phyloP scores from a whole-genome alignment of 2,329 filamentous ascomycete genomes.

The Neoascochyta sp. region DNA sequence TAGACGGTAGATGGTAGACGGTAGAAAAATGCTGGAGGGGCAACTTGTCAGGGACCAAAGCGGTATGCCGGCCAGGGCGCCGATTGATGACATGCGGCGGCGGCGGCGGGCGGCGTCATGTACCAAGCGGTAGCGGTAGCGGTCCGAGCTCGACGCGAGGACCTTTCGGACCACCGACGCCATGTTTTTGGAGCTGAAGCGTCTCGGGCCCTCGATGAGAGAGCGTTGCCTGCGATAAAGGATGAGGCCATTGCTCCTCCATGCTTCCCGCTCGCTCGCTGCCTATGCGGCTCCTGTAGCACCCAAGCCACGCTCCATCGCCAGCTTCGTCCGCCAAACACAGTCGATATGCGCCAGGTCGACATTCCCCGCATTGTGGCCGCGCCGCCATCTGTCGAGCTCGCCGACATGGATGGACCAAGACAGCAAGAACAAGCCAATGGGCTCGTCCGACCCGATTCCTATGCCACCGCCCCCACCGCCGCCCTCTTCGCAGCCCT shows the following conservation, averaged over 20 bases:
- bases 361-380: slow-evolving; percentile 4
- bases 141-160: slow-evolving; percentile 21
- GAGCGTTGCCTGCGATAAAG: slow-evolving; percentile 19
- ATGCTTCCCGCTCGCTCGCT: slow-evolving; percentile 36
- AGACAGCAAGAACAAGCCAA: slow-evolving; percentile 19
- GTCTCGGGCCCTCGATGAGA: slow-evolving; percentile 22
- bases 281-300: slow-evolving; percentile 15
- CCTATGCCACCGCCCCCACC: slow-evolving; percentile 21
- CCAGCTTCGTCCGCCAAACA: slow-evolving; percentile 6
- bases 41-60: slow-evolving; percentile 3
- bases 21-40: slow-evolving; percentile 6
- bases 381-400: slow-evolving; percentile 17
- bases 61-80: slow-evolving; percentile 4
- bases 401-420: slow-evolving; percentile 19
- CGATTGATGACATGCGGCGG: too few relatives aligned
- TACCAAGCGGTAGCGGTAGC: slow-evolving; percentile 30
- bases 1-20: too few relatives aligned
- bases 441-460: slow-evolving; percentile 12
- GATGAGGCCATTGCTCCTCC: slow-evolving; percentile 42
- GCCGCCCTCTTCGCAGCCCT: background rate
- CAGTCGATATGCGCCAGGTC: slow-evolving; percentile 28
- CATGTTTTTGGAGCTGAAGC: slow-evolving; percentile 15
- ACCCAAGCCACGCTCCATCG: slow-evolving; percentile 11
- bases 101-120: slow-evolving; percentile 14
- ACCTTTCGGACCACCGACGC: slow-evolving; percentile 15